Evolutionary conservation across 78 protist species (phyloP).

Genomic region (Dictyostelium brefeldianum): DNA sequence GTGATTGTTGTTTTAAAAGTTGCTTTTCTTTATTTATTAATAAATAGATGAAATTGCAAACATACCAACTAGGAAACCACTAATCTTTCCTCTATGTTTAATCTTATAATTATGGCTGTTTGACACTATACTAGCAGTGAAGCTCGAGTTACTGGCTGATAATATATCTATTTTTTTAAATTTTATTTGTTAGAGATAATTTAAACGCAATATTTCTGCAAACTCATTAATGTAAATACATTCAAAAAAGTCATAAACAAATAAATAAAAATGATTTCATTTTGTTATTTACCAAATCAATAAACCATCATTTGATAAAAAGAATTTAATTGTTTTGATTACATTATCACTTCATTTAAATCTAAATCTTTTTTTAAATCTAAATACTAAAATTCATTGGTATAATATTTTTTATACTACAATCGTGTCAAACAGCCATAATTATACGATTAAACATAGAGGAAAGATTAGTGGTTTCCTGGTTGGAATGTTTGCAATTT

Average conservation of each 20-base stretch:
- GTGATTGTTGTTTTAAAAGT: too few species aligned
- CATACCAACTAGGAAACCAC: conserved; percentile 51
- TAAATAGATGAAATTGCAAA: conserved; percentile 72
- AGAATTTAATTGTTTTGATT: conserved; percentile 14
- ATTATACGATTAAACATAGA: conserved; percentile 55
- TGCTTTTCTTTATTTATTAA: too few species aligned
- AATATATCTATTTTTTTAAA: too few species aligned
- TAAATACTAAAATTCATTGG: too few species aligned
- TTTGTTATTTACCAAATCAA: too few species aligned
- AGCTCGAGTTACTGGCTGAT: too few species aligned
- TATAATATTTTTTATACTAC: too few species aligned
- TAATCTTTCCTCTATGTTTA: conserved; percentile 59
- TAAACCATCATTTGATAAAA: conserved; percentile 27
- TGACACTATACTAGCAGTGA: conserved; percentile 41
- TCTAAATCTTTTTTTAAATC: conserved; percentile 11
- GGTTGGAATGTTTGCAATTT: conserved; percentile 60
- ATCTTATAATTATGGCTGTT: conserved; percentile 43
- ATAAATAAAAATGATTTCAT: too few species aligned
- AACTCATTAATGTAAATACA: too few species aligned
- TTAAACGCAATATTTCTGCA: too few species aligned
- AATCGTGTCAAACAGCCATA: conserved; percentile 37
- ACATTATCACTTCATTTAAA: neutral
- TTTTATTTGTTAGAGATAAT: too few species aligned
- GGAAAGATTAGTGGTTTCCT: conserved; percentile 57
- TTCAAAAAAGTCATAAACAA: too few species aligned